Evolutionary conservation across 1,284 basidiomycete species (phyloP), one percentile per base, ranked within the genome.

Genomic region (Boletellus deceptivus): DNA sequence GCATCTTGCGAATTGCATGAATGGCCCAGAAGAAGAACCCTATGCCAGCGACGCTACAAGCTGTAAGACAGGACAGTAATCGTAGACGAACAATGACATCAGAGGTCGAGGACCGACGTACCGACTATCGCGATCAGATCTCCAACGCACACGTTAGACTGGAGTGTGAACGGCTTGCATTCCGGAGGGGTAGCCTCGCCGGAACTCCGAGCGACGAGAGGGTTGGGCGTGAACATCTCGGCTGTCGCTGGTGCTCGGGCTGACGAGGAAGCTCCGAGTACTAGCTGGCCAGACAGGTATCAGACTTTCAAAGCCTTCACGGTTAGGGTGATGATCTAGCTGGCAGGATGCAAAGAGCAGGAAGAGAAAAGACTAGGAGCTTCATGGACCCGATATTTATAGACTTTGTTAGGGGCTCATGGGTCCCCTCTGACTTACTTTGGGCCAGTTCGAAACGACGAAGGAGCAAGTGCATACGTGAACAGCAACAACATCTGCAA

Each of bases 111-210:
- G 29, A 18, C 14, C 8, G 13, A 54, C 60, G 2, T 37, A 59
- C 62, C 63, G 17, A 57, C 3, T 27, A 67, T 59, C 5, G 46
- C 56, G 34, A 67, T 29, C 17, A 67, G 4, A 45, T 63, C 62
- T 0, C 62, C 61, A 2, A 64, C 29, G 13, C 63, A 63, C 1
- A 63, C 52, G 4, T 45, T 53, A 6, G 43, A 48, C 0, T 50
- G 24, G 13, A 53, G 1, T 0, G 48, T 40, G 22, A 65, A 65
- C 7, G 53, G 49, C 14, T 20, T 41, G 38, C 58, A 62, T 2
- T 16, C 37, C 3, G 27, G 45, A 14, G 54, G 62, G 4, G 43
- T 17, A 13, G 9, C 6, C 0, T 9, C 17, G 1, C 6, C 13
- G 1, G 17, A 0, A 35, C 9, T 16, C 20, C 45, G 46, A 46